Evolutionary conservation across 2,329 filamentous ascomycete genomes (phyloP).

Genomic region (Aspergillus ustus): DNA sequence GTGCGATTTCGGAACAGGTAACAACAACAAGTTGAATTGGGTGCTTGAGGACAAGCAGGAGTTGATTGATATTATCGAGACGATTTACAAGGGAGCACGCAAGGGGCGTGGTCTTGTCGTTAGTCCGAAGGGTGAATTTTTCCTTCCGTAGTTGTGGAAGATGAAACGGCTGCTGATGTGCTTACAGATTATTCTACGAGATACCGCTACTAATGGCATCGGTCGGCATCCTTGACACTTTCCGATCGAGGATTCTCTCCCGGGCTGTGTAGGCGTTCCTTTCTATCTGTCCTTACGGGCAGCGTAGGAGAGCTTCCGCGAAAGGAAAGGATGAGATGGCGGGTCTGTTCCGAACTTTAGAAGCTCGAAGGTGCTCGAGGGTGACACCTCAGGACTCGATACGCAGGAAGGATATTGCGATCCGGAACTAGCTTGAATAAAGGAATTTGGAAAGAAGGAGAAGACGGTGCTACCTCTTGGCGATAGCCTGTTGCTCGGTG

Average conservation of each 20-base stretch:
- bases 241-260: too few relatives aligned
- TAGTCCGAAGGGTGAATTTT: constrained; percentile 76
- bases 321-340: too few relatives aligned
- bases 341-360: too few relatives aligned
- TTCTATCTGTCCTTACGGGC: too few relatives aligned
- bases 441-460: too few relatives aligned
- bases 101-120: constrained; percentile 96
- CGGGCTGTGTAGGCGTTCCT: too few relatives aligned
- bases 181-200: constrained; percentile 65
- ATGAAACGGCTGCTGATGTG: neutral
- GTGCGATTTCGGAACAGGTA: constrained; percentile 89
- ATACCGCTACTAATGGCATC: constrained; percentile 63
- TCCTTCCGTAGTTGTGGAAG: neutral
- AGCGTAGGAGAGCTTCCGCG: too few relatives aligned
- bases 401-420: too few relatives aligned
- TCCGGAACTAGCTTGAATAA: too few relatives aligned
- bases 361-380: too few relatives aligned
- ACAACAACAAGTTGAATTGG: constrained; percentile 99
- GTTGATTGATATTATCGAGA: constrained; percentile 97
- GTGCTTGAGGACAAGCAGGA: constrained; percentile 97
- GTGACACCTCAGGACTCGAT: too few relatives aligned
- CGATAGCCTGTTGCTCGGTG: neutral
- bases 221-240: neutral
- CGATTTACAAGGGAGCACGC: constrained; percentile 96
- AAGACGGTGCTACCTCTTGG: neutral